A percentile compares a stretch with the other conserved stretches of the same genome.
These are phyloP conservation scores for Suillus spraguei DNA, from an alignment of 768 basidiomycete genomes.

Conservation along the genomic window DNA sequence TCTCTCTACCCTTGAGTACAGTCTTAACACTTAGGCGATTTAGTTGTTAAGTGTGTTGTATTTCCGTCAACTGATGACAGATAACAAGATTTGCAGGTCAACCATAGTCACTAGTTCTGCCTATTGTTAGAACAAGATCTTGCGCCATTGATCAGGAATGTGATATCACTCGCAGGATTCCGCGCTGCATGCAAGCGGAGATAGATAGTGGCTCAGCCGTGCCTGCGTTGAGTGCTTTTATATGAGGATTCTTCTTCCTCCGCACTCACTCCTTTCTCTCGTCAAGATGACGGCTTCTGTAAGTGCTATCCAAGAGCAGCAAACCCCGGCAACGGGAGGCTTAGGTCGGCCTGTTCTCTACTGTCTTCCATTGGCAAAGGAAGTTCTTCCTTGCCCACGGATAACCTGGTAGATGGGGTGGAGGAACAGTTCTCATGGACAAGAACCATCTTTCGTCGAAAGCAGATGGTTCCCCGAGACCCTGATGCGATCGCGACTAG, in stretches of 20 bases:
- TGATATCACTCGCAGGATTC: not conserved
- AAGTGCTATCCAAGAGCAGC: not conserved
- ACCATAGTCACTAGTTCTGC: not conserved
- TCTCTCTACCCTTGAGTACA: no score
- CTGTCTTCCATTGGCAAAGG: slow-evolving; percentile 7
- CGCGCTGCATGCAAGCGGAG: not conserved
- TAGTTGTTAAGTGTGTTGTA: not conserved
- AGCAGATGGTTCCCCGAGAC: slow-evolving; percentile 12
- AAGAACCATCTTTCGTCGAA: slow-evolving; percentile 11
- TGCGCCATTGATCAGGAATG: not conserved
- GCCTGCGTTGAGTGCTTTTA: not conserved
- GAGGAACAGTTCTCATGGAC: slow-evolving; percentile 14
- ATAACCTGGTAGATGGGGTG: slow-evolving; percentile 16
- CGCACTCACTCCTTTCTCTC: not conserved
- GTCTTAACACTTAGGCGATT: not conserved
- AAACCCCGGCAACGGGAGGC: no score
- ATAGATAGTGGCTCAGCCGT: not conserved
- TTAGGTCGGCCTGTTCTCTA: not conserved
- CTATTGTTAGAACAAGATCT: slow-evolving; percentile 3
- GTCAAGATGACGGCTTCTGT: not conserved
- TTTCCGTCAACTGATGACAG: not conserved
- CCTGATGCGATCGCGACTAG: slow-evolving; percentile 48
- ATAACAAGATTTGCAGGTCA: not conserved
- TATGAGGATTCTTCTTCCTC: not conserved
- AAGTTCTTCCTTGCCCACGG: not conserved